Base-by-base conservation (phyloP, 2,329 filamentous ascomycete genomes). In the Cladophialophora psammophila region DNA sequence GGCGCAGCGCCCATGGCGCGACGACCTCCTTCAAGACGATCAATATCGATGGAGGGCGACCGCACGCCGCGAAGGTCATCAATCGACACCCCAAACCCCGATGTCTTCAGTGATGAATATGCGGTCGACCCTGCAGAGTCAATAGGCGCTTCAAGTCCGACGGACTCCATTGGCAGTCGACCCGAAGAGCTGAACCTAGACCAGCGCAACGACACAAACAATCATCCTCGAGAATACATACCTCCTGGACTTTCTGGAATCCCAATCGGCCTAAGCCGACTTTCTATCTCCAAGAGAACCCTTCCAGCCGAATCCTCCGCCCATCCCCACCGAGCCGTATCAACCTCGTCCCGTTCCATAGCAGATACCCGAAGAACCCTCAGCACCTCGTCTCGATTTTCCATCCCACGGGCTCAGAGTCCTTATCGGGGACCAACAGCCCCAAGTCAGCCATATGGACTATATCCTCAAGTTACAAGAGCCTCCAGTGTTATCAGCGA, bases 401-500 rank as follows among this genome's bases (percentile, higher is more conserved):
- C 80, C 5, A 78, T 83, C 36, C 80, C 81, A 45, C 78, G 81
- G 64, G 78, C 81, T 20, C 75, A 92, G 65, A 89, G 87, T 65
- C 90, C 90, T 12, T 91, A 93, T 71, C 86, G 86, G 61, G 90
- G 89, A 6, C 86, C 88, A 1, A 88, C 86, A 3, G 90, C 89
- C 2, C 92, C 93, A 18, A 95, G 91, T 61, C 91, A 95, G 78
- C 91, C 92, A 0, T 96, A 96, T 76, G 87, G 87, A 72, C 90
- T 94, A 87, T 96, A 96, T 77, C 87, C 90, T 6, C 93, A 96
- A 76, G 74, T 82, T 31, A 79, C 80, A 61, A 82, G 87, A 64
- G 85, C 87, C 8, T 82, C 85, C 31, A 94, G 92, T 75, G 81
- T 90, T 42, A 86, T 88, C n/a, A 92, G 92, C 20, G 87, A 88